Evolutionary conservation across 2,329 filamentous ascomycete genomes (phyloP).

Genomic region (Fusarium solani-melongenae): DNA sequence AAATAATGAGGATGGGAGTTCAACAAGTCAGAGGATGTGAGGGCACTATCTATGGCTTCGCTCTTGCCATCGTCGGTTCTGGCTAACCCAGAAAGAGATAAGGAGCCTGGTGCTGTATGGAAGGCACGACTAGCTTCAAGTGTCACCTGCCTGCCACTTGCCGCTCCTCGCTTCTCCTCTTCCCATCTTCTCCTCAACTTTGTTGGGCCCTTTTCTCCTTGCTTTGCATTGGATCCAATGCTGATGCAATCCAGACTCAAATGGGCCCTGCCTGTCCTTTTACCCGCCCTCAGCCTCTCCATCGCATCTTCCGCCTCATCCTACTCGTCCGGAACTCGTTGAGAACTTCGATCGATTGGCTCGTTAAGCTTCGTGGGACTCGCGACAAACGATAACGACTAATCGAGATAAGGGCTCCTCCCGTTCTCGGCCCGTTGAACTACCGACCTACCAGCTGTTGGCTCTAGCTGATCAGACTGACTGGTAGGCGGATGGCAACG

Average conservation of each 20-base stretch:
- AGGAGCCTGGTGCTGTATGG: constrained; percentile 6
- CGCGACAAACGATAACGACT: constrained; percentile 6
- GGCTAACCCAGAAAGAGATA: constrained; percentile 34
- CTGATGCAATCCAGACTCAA: constrained; percentile 38
- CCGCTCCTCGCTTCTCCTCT: constrained; percentile 17
- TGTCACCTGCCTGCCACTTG: constrained; percentile 18
- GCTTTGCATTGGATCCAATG: constrained; percentile 12
- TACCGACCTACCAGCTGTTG: not conserved
- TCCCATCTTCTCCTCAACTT: constrained; percentile 22
- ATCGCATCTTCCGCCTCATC: constrained; percentile 1
- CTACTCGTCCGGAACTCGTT: constrained; percentile 12
- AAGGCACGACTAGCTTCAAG: constrained; percentile 13
- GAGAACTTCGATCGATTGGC: constrained; percentile 27
- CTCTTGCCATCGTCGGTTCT: constrained; percentile 17
- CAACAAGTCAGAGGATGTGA: not conserved
- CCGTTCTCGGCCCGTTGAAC: constrained; percentile 6
- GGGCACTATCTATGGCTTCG: constrained; percentile 15
- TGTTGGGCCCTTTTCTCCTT: constrained; percentile 8
- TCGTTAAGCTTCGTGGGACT: constrained; percentile 25
- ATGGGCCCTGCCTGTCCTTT: constrained; percentile 33
- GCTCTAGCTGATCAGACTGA: not conserved
- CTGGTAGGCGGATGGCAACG: not conserved
- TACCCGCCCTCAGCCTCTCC: constrained; percentile 15
- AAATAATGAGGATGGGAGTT: not conserved
- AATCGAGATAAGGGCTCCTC: constrained; percentile 30